A percentile compares a stretch with the other conserved stretches of the same genome.
Conservation (phyloP, 352 stramenopile species). For the Phytophthora hybrid region DNA sequence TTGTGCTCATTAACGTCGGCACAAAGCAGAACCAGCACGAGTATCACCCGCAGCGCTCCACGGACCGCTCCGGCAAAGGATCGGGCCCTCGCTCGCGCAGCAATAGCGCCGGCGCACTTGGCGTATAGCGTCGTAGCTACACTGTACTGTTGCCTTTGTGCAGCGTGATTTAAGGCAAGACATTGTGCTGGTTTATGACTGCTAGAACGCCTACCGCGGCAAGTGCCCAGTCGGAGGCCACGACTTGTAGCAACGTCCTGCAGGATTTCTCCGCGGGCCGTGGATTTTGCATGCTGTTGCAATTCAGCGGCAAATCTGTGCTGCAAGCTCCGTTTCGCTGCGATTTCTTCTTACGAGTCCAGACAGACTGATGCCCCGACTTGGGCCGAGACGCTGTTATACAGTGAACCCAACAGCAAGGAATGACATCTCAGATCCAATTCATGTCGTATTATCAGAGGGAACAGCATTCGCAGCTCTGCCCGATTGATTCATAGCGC, state of each 20-base stretch:
- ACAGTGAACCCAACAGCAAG: background rate
- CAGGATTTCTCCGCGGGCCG: background rate
- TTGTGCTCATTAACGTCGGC: constrained; percentile 74
- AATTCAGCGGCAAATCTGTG: background rate
- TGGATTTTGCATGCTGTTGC: background rate
- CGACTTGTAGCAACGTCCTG: background rate
- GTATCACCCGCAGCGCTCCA: constrained; percentile 52
- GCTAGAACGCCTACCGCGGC: too few species aligned
- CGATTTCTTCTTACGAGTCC: background rate
- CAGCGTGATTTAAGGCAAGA: constrained; percentile 7
- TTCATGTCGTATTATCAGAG: background rate
- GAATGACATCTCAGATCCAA: background rate
- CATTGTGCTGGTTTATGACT: constrained; percentile 11
- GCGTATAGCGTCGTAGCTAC: constrained; percentile 12
- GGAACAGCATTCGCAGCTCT: background rate
- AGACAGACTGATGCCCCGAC: background rate
- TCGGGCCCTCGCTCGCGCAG: constrained; percentile 15
- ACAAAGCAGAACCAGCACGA: constrained; percentile 74
- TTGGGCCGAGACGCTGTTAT: background rate
- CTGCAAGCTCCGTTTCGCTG: too few species aligned
- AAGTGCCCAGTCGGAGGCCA: too few species aligned
- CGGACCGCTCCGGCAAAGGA: constrained; percentile 34
- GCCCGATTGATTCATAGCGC: background rate
- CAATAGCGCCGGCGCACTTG: constrained; percentile 19
- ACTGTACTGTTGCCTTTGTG: constrained; percentile 7